Evolutionary conservation across 2,329 filamentous ascomycete genomes (phyloP), one percentile per base, ranked within the genome.

Genomic region (Arthroderma sp.): DNA sequence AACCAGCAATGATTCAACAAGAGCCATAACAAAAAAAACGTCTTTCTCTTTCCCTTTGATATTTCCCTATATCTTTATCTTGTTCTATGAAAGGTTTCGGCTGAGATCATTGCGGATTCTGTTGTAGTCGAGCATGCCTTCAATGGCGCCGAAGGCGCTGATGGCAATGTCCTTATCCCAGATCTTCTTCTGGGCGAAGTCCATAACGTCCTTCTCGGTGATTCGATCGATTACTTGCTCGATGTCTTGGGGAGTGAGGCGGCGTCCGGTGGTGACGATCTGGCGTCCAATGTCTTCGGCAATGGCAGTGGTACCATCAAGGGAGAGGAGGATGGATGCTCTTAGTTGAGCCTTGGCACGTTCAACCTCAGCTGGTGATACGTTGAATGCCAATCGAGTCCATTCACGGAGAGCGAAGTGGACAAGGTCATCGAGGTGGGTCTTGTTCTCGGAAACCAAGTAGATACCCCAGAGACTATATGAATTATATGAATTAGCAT

Each of bases 261-360:
- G 82, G 60, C 88, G 84, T 64, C 91, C 91, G 48, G 91, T 96
- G 61, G 88, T 96, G 72, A 98, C 81, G 69, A 98, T 87, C 73
- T 98, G 91, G 68, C 91, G 86, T 62, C 91, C 91, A 66, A 98
- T 94, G 66, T 98, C 91, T 75, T 98, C 91, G 50, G 91, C 91
- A 45, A 95, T 83, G 58, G 91, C 87, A 40, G 91, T 96, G 62
- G 91, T 96, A 66, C 88, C 93, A 66, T 98, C 91, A 30, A 98
- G 86, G 43, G 87, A 94, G 54, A 98, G 81, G 51, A 98, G 85
- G 61, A 98, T 88, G 45, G 88, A 94, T 51, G 91, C 91, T 80
- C 98, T 98, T 60, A 98, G 82, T 74, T 98, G 91, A 53, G 91
- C 86, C 80, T 98, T 98, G 69, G 91, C 91, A 57, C 91, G 89